Conservation (phyloP, 331 rosid genomes). For the Arachis monticola region DNA sequence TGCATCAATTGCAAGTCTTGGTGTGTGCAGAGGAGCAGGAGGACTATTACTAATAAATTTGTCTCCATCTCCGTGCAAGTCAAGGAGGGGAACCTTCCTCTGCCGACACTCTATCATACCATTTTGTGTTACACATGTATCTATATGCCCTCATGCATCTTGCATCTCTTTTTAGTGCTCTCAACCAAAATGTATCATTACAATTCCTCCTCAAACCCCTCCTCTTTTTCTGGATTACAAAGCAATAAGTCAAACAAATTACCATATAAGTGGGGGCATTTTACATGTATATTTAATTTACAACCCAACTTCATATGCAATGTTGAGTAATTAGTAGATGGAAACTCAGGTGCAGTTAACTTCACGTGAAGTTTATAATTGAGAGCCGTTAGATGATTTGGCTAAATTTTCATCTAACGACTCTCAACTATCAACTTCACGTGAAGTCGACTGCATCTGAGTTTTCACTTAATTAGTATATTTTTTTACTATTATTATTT, state of each 20-base stretch:
- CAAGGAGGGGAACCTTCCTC: conserved; percentile 47
- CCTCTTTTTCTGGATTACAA: conserved; percentile 36
- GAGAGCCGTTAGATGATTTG: too few relatives aligned
- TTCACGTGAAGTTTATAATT: too few relatives aligned
- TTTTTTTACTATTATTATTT: background rate
- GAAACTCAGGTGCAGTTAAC: too few relatives aligned
- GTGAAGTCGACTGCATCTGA: too few relatives aligned
- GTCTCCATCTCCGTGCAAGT: conserved; percentile 36
- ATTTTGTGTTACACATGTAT: background rate
- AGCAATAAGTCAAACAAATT: conserved; percentile 35
- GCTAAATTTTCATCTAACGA: too few relatives aligned
- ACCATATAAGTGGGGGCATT: conserved; percentile 14
- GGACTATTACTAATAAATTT: conserved; percentile 35
- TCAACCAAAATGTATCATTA: conserved; percentile 16
- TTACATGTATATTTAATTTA: background rate
- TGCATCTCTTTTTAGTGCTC: conserved; percentile 43
- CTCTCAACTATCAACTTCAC: too few relatives aligned
- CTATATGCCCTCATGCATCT: background rate
- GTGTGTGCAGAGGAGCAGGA: background rate
- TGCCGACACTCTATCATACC: conserved; percentile 58
- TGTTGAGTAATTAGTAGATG: too few relatives aligned
- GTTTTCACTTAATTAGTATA: too few relatives aligned
- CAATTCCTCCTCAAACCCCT: conserved; percentile 37
- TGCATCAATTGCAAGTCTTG: conserved; percentile 31
- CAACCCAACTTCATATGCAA: conserved; percentile 1